Evolutionary conservation across 257 asterid species (phyloP).

Genomic region (Scutellaria barbata): DNA sequence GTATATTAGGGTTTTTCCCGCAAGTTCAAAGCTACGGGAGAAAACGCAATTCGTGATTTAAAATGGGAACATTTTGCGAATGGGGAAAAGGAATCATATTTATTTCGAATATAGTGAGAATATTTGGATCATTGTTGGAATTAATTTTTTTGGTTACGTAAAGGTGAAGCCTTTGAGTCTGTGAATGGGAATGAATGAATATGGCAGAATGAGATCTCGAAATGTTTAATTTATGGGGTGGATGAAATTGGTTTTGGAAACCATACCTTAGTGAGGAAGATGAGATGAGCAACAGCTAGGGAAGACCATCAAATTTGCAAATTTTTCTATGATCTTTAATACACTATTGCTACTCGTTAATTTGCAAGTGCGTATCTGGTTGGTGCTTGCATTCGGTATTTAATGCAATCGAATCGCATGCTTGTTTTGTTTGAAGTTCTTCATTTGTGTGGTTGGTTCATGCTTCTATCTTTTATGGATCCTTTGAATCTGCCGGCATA

Average conservation of each 20-base stretch:
- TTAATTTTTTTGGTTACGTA: not conserved
- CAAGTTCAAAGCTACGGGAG: not conserved
- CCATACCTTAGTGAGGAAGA: not conserved
- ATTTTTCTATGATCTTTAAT: slow-evolving; percentile 1
- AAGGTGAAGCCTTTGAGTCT: not conserved
- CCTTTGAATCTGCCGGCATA: slow-evolving; percentile 8
- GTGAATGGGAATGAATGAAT: slow-evolving; percentile 8
- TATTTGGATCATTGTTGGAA: not conserved
- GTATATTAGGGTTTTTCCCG: slow-evolving; percentile 19
- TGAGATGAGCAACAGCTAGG: not conserved
- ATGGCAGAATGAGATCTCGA: not conserved
- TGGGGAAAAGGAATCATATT: not conserved
- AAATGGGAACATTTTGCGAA: not conserved
- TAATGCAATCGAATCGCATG: not conserved
- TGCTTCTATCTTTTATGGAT: not conserved
- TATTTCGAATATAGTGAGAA: not conserved
- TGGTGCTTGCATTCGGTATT: not conserved
- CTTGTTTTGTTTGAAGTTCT: not conserved
- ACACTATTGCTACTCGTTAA: not conserved
- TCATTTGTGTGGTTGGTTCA: slow-evolving; percentile 11
- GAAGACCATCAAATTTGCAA: not conserved
- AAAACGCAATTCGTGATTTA: not conserved
- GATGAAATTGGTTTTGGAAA: not conserved
- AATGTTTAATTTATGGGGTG: not conserved
- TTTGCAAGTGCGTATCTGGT: not conserved